A percentile compares a stretch with the other conserved stretches of the same genome.
phyloP scores from a whole-genome alignment of 2,329 filamentous ascomycete species.

The Fusarium dimerum region DNA sequence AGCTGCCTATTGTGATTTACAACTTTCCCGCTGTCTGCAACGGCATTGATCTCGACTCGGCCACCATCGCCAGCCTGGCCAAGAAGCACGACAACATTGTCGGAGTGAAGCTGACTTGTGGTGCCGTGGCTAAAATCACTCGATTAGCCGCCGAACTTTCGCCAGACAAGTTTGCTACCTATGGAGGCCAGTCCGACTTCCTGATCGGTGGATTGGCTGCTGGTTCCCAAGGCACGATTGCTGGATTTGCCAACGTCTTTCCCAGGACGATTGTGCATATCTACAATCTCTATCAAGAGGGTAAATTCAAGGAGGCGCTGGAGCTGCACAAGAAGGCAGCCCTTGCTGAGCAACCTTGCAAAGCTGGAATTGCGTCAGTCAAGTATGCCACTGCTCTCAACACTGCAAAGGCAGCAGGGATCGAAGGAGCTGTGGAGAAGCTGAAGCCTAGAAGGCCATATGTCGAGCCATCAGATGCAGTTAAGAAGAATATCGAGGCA shows the following conservation, averaged over 20 bases:
- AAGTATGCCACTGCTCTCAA: constrained; percentile 67
- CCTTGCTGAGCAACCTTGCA: constrained; percentile 65
- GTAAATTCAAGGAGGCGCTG: constrained; percentile 59
- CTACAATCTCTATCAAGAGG: constrained; percentile 60
- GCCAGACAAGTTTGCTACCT: constrained; percentile 61
- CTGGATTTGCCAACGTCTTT: constrained; percentile 64
- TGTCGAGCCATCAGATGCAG: constrained; percentile 44
- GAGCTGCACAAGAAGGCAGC: constrained; percentile 62
- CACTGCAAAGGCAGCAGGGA: constrained; percentile 59
- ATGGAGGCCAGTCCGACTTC: constrained; percentile 74
- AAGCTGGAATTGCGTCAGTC: constrained; percentile 65
- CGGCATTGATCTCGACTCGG: constrained; percentile 68
- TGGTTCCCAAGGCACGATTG: constrained; percentile 61
- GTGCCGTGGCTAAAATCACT: constrained; percentile 70
- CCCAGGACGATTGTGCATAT: constrained; percentile 59
- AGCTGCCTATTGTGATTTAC: constrained; percentile 64
- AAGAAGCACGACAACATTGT: constrained; percentile 56
- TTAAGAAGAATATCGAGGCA: constrained; percentile 42
- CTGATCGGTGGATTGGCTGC: constrained; percentile 60
- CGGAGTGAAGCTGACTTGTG: constrained; percentile 71
- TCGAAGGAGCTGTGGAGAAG: constrained; percentile 59
- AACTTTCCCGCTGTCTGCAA: constrained; percentile 71
- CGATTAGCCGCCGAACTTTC: constrained; percentile 55
- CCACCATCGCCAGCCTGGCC: constrained; percentile 46
- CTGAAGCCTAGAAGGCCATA: constrained; percentile 64